Base-by-base conservation (phyloP, 2,329 filamentous ascomycete species). In the Trichophyton mentagrophytes region DNA sequence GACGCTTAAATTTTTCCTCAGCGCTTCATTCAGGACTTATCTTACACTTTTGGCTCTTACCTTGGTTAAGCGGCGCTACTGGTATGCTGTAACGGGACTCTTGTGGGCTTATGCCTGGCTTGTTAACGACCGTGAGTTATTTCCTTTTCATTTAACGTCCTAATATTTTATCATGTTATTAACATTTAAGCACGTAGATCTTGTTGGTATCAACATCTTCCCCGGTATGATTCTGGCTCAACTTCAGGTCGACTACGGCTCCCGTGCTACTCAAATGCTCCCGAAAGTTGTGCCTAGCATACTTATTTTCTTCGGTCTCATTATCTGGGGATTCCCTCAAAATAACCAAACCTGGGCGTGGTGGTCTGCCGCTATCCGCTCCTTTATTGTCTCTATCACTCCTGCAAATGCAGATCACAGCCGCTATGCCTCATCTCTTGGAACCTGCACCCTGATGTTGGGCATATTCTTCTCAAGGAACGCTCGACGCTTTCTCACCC, bases 11-110 rank as follows among this genome's bases (percentile, higher is more conserved):
- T 67, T 75, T 63, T 76, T 77, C 63, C 60, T 77, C 46, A 69
- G 75, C 60, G 74, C 72, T 22, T 73, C 70, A 57, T 73, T 77
- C 67, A 61, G 75, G 57, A 73, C 76, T 1, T 77, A 76, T 64
- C 67, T 72, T 9, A 75, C 73, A 42, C 71, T 77, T 66, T 65
- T 76, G 61, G 74, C 72, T 2, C 75, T 74, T 1, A 68, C 71
- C 42, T 62, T 75, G 62, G 70, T 75, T 25, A 71, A 67, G 53
- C 69, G 72, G 2, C 70, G 70, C 56, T 71, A 68, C 53, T 69
- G 73, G 44, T 67, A 72, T 55, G 46, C 73, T 13, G 63, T 75
- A 40, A 72, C 72, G 30, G 67, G 63, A 11, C 67, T 70, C 9
- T 67, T 77, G 15, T 77, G 74, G 62, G n/a, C 71, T 17, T 76